A percentile compares a stretch with the other conserved stretches of the same genome.
Evolutionary conservation across 768 basidiomycete species (phyloP).

Genomic region (Lactarius akahatsu): DNA sequence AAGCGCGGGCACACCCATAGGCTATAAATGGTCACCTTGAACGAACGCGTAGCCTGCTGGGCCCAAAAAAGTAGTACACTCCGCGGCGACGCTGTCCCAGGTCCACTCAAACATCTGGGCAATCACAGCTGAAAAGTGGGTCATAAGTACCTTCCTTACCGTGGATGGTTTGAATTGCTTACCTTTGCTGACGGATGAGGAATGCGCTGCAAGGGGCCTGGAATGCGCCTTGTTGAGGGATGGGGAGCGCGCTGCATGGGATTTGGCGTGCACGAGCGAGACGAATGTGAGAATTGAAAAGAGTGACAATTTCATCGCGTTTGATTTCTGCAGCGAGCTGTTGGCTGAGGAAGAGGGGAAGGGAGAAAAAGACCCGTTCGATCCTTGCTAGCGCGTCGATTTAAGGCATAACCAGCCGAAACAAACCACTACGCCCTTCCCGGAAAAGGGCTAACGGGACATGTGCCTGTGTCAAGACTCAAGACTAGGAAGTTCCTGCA

Average conservation of each 20-base stretch:
- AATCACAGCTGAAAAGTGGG: conserved; percentile 44
- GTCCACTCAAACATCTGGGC: conserved; percentile 73
- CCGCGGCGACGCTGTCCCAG: conserved; percentile 52
- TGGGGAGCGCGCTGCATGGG: neutral
- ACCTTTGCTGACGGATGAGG: conserved; percentile 1
- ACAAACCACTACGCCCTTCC: neutral
- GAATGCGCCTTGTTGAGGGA: neutral
- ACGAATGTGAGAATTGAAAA: neutral
- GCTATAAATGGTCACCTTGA: conserved; percentile 44
- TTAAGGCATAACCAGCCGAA: neutral
- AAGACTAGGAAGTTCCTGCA: neutral
- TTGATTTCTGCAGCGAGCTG: neutral
- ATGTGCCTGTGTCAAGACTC: neutral
- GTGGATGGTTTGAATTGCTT: neutral
- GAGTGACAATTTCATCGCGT: conserved; percentile 7
- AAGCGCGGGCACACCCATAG: neutral
- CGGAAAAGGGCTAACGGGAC: neutral
- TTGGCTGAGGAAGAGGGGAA: neutral
- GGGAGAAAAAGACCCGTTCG: neutral
- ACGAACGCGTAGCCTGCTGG: conserved; percentile 64
- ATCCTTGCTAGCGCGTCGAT: neutral
- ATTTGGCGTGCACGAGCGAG: neutral
- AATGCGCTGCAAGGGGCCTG: neutral
- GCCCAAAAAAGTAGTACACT: conserved; percentile 65
- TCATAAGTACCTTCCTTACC: neutral